These are phyloP conservation scores for Vitis riparia DNA, from an alignment of 164 flowering plant genomes.

Conservation along the genomic window DNA sequence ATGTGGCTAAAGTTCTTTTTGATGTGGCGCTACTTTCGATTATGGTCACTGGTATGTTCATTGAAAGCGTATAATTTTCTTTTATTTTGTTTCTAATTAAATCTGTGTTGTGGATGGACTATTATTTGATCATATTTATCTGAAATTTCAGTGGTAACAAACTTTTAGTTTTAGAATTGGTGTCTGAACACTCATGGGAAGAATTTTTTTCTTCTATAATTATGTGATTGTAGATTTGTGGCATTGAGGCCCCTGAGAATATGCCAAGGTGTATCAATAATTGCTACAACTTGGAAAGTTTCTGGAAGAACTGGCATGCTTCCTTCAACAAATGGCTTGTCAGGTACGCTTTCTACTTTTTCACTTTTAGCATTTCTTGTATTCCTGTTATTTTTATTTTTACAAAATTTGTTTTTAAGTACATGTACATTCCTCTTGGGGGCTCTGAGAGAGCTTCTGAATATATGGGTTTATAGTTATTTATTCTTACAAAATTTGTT, in stretches of 20 bases:
- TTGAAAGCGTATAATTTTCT: neutral
- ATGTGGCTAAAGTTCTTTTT: constrained; percentile 96
- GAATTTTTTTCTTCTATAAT: neutral
- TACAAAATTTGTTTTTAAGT: constrained; percentile 39
- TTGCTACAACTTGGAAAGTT: constrained; percentile 85
- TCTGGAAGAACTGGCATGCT: constrained; percentile 99
- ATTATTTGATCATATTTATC: neutral
- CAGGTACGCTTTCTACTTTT: constrained; percentile 41
- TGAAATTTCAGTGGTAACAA: neutral
- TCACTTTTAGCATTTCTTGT: constrained; percentile 1
- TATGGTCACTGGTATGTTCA: constrained; percentile 89
- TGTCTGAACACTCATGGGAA: neutral
- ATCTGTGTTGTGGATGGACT: neutral
- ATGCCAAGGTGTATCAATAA: constrained; percentile 96
- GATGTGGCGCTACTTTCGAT: constrained; percentile 94
- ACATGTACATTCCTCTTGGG: constrained; percentile 95
- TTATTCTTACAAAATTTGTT: neutral
- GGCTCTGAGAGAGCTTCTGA: constrained; percentile 79
- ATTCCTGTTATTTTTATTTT: neutral
- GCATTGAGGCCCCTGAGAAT: constrained; percentile 87
- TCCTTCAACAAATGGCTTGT: constrained; percentile 98
- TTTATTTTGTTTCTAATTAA: neutral
- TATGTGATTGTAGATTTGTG: constrained; percentile 56
- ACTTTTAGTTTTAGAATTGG: constrained; percentile 5
- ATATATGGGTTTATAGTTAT: neutral